Evolutionary conservation across 495 filamentous ascomycete species (phyloP).

Genomic region (Chaetomium tenue): DNA sequence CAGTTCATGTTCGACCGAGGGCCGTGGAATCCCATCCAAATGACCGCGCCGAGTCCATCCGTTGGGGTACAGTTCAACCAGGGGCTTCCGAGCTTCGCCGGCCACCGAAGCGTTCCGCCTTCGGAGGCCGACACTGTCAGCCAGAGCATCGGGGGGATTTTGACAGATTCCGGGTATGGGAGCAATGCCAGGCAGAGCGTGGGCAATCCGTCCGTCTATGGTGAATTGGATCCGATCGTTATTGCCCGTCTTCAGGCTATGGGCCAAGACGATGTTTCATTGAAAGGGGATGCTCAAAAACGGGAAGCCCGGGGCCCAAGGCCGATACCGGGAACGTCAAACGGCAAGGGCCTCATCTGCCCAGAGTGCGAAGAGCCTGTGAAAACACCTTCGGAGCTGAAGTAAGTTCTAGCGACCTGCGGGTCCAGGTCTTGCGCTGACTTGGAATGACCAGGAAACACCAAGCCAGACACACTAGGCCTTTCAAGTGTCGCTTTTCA

Average conservation of each 20-base stretch:
- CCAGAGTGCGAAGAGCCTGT: conserved; percentile 35
- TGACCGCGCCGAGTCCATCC: neutral
- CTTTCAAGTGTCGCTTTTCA: conserved; percentile 62
- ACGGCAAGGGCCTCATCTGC: conserved; percentile 31
- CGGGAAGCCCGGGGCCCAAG: conserved; percentile 16
- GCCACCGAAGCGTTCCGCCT: conserved; percentile 31
- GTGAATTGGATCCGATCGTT: conserved; percentile 40
- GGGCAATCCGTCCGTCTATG: conserved; percentile 50
- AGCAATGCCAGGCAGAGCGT: conserved; percentile 45
- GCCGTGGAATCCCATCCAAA: neutral
- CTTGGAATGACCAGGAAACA: conserved; percentile 64
- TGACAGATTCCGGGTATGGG: conserved; percentile 65
- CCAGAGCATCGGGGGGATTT: conserved; percentile 41
- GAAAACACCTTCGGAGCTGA: conserved; percentile 53
- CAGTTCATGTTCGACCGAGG: conserved; percentile 16
- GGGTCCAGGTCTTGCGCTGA: conserved; percentile 6
- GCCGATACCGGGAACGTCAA: conserved; percentile 19
- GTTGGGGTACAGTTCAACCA: neutral
- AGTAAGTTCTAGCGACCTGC: conserved; percentile 30
- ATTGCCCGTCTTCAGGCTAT: conserved; percentile 31
- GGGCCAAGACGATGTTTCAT: conserved; percentile 15
- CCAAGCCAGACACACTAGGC: conserved; percentile 70
- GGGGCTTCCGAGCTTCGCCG: conserved; percentile 5
- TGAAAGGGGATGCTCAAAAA: conserved; percentile 3
- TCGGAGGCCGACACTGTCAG: conserved; percentile 59